Evolutionary conservation across 768 basidiomycete genomes (phyloP).

Genomic region (Phaeotremella fagi): DNA sequence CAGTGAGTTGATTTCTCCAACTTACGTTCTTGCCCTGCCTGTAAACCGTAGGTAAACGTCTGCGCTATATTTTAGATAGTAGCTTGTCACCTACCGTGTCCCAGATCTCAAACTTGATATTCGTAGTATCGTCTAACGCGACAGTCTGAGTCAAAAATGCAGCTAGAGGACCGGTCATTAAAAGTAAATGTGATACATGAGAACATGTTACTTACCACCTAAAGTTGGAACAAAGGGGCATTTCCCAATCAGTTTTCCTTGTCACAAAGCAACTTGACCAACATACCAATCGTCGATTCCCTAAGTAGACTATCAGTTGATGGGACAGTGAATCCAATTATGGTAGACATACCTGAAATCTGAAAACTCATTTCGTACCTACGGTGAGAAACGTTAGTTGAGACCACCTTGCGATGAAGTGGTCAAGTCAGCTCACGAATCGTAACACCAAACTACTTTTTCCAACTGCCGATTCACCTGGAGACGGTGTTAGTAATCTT

Average conservation of each 20-base stretch:
- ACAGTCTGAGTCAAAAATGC: conserved; percentile 99
- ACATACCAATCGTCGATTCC: conserved; percentile 45
- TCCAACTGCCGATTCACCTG: conserved; percentile 96
- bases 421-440: conserved; percentile 62
- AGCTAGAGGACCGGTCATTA: conserved; percentile 53
- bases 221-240: too few species aligned
- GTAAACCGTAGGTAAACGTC: not conserved
- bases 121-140: conserved; percentile 76
- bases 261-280: not conserved
- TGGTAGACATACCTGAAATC: conserved; percentile 43
- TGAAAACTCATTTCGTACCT: conserved; percentile 51
- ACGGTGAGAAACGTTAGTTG: not conserved
- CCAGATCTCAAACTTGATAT: conserved; percentile 97
- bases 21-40: conserved; percentile 49
- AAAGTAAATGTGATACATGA: not conserved
- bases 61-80: not conserved
- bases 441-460: conserved; percentile 87
- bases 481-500: not conserved
- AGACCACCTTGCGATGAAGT: not conserved
- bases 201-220: conserved; percentile 30
- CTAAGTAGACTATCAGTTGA: conserved; percentile 8
- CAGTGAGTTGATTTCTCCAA: not conserved
- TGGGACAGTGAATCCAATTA: not conserved
- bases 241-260: too few species aligned
- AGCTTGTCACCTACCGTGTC: conserved; percentile 52